A percentile compares a stretch with the other conserved stretches of the same genome.
Conservation (phyloP, 495 filamentous ascomycete species). For the Paragyromitra xinjiangensis region DNA sequence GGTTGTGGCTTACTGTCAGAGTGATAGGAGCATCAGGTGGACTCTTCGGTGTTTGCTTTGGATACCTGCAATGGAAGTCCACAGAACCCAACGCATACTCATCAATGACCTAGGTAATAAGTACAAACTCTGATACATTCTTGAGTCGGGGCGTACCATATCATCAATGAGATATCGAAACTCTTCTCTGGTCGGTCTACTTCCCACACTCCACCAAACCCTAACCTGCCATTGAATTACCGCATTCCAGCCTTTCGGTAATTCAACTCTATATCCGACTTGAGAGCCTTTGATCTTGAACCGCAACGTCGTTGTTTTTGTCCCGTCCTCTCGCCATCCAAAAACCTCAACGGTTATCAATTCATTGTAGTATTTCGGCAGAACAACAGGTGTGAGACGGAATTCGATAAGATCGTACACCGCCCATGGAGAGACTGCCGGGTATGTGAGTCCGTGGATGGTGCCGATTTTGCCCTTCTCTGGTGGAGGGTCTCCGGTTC, state of each 20-base stretch:
- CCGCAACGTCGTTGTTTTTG: constrained; percentile 7
- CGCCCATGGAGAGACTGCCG: constrained; percentile 16
- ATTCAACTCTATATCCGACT: not conserved
- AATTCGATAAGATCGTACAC: constrained; percentile 28
- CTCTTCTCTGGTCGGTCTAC: constrained; percentile 14
- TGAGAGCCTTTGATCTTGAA: constrained; percentile 22
- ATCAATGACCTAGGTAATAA: constrained; percentile 4
- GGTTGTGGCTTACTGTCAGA: not conserved
- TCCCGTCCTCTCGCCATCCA: constrained; percentile 17
- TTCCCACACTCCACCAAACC: constrained; percentile 29
- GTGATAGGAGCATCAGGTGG: not conserved
- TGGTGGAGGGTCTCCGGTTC: constrained; percentile 10
- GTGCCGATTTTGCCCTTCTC: constrained; percentile 28
- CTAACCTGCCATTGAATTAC: constrained; percentile 34
- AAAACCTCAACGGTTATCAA: constrained; percentile 27
- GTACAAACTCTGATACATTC: not conserved
- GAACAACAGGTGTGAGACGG: constrained; percentile 17
- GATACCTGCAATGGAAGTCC: constrained; percentile 19
- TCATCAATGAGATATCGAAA: constrained; percentile 22
- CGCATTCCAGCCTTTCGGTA: constrained; percentile 17
- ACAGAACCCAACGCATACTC: constrained; percentile 15
- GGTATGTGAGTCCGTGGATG: not conserved
- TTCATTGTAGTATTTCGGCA: not conserved
- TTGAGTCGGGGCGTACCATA: constrained; percentile 10
- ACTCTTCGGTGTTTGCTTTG: not conserved